Evolutionary conservation across 1,284 basidiomycete species (phyloP).

Genomic region (Austroboletus olivaceoglutinosus): DNA sequence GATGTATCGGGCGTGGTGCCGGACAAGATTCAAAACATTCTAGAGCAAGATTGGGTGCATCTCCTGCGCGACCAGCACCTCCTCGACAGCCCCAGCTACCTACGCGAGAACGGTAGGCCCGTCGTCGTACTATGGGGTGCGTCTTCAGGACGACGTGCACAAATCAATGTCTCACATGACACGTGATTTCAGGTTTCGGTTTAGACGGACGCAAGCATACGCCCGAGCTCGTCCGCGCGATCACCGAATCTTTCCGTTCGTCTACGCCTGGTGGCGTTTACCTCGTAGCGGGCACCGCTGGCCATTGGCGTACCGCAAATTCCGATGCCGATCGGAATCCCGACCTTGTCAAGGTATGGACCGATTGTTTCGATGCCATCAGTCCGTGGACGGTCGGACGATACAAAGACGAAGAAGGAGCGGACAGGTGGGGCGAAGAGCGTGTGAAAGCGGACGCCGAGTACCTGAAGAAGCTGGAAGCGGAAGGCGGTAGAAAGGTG

Average conservation of each 20-base stretch:
- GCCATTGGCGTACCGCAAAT: slow-evolving; percentile 66
- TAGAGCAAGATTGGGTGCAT: slow-evolving; percentile 69
- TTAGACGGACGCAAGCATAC: slow-evolving; percentile 62
- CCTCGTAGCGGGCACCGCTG: slow-evolving; percentile 63
- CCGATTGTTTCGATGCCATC: slow-evolving; percentile 71
- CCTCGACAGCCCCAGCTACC: slow-evolving; percentile 67
- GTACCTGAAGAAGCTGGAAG: slow-evolving; percentile 49
- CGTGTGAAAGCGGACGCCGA: slow-evolving; percentile 63
- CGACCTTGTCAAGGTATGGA: slow-evolving; percentile 61
- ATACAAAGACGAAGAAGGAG: slow-evolving; percentile 54
- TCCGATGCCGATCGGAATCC: slow-evolving; percentile 66
- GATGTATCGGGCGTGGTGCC: slow-evolving; percentile 67
- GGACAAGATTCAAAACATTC: slow-evolving; percentile 54
- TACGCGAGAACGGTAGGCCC: slow-evolving; percentile 61
- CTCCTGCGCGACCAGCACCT: slow-evolving; percentile 58
- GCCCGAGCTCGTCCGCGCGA: slow-evolving; percentile 53
- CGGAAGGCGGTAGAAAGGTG: slow-evolving; percentile 49
- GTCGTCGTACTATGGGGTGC: slow-evolving; percentile 71
- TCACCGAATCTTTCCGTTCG: slow-evolving; percentile 53
- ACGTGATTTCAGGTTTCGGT: slow-evolving; percentile 51
- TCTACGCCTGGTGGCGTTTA: slow-evolving; percentile 70
- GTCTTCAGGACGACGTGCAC: slow-evolving; percentile 6
- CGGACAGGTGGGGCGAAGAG: slow-evolving; percentile 56
- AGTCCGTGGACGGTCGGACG: slow-evolving; percentile 76
- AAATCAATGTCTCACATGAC: neutral